Conservation (phyloP, 176 grass and related monocot species). For the Triticum dicoccoides region DNA sequence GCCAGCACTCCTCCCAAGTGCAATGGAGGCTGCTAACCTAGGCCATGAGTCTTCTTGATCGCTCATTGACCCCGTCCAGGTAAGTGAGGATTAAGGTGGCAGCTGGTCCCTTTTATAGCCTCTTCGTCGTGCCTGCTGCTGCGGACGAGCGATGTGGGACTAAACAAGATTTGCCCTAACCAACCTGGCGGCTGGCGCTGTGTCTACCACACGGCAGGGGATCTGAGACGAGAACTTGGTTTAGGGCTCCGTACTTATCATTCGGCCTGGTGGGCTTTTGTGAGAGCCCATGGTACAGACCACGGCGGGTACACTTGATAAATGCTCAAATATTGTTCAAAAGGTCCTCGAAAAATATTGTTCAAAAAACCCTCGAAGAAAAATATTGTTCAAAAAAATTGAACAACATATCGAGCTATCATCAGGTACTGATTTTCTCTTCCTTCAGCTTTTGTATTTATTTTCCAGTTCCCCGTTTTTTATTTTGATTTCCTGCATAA, state of each 20-base stretch:
- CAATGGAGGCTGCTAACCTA: conserved; percentile 39
- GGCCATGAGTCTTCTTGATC: conserved; percentile 36
- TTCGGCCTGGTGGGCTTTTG: not conserved
- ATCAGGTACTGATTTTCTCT: no score
- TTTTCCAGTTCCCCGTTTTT: no score
- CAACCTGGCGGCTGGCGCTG: no score
- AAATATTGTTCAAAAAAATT: no score
- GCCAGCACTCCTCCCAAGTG: conserved; percentile 13
- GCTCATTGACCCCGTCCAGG: conserved; percentile 37
- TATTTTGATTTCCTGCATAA: not conserved
- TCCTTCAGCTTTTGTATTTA: no score
- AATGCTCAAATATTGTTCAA: no score
- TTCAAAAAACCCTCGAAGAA: no score
- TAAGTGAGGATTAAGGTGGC: conserved; percentile 26
- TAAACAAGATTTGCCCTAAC: not conserved
- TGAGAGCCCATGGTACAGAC: not conserved
- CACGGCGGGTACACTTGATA: no score
- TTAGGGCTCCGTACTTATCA: not conserved
- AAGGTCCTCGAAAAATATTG: no score
- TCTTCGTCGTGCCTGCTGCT: not conserved
- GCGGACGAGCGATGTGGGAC: not conserved
- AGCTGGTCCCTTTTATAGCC: not conserved
- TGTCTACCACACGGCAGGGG: not conserved
- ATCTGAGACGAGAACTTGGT: not conserved
- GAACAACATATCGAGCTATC: no score